Conservation (phyloP, 345 rosid species). For the Dipteronia sinensis region DNA sequence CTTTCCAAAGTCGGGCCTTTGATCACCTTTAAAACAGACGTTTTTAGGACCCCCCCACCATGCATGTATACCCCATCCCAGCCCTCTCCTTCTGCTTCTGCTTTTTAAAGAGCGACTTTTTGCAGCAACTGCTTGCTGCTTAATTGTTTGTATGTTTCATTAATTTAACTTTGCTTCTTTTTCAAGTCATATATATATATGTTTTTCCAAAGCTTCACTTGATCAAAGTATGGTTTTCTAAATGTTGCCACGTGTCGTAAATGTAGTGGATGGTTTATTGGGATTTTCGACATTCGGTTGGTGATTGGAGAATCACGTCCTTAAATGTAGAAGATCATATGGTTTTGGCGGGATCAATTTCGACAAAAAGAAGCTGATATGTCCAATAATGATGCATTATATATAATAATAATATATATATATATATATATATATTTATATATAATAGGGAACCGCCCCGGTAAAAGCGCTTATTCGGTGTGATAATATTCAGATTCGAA, state of each 20-base stretch:
- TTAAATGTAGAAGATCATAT: conserved; percentile 1
- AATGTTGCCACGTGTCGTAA: background rate
- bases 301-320: background rate
- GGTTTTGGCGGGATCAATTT: conserved; percentile 9
- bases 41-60: conserved; percentile 22
- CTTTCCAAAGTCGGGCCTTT: conserved; percentile 29
- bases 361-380: background rate
- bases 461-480: no score
- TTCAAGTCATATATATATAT: conserved; percentile 20
- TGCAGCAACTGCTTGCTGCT: conserved; percentile 12
- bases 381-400: background rate
- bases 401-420: no score
- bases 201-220: background rate
- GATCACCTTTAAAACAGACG: conserved; percentile 26
- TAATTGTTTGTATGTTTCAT: background rate
- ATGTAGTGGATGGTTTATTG: background rate
- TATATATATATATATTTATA: no score
- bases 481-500: no score
- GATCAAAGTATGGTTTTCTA: background rate
- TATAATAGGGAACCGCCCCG: no score
- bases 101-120: conserved; percentile 33
- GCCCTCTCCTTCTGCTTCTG: conserved; percentile 12
- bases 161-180: conserved; percentile 13
- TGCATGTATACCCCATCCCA: conserved; percentile 3
- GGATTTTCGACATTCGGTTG: background rate